A percentile compares a stretch with the other conserved stretches of the same genome.
Evolutionary conservation across 176 grass and related monocot species (phyloP).

Genomic region (Eleusine indica): DNA sequence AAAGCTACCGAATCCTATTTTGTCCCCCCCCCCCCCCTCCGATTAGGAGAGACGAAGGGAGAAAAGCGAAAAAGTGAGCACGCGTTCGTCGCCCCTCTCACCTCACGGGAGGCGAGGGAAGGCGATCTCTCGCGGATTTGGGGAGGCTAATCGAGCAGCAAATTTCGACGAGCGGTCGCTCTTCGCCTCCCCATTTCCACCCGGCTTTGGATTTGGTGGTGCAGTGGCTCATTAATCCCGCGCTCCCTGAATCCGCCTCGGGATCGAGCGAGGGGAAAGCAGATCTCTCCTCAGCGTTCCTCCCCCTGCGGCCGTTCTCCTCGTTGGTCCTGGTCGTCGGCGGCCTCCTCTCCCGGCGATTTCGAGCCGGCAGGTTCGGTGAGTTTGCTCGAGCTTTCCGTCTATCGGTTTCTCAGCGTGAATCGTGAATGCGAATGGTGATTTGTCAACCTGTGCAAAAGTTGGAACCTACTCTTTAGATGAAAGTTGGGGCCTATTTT

Average conservation of each 20-base stretch:
- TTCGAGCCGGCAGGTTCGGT: constrained; percentile 29
- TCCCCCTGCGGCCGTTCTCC: background rate
- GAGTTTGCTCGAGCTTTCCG: background rate
- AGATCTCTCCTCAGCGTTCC: constrained; percentile 10
- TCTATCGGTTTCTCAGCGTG: background rate
- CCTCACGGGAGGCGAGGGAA: constrained; percentile 29
- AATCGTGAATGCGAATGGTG: constrained; percentile 15
- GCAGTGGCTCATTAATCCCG: background rate
- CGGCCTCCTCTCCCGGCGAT: constrained; percentile 23
- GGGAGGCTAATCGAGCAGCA: constrained; percentile 27
- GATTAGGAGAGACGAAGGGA: background rate
- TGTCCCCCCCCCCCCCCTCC: constrained; percentile 10
- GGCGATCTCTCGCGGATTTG: constrained; percentile 20
- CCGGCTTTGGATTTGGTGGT: background rate
- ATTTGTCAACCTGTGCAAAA: background rate
- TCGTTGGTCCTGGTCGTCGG: background rate
- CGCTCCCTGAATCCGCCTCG: background rate
- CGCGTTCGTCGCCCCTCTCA: constrained; percentile 50
- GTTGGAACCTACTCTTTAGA: background rate
- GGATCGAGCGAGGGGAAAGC: background rate
- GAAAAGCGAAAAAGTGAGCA: constrained; percentile 9
- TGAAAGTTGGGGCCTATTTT: no score
- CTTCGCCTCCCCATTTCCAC: constrained; percentile 33
- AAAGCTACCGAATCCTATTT: constrained; percentile 21
- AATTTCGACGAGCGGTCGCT: background rate